Base-by-base conservation (phyloP, 2,329 filamentous ascomycete species). In the Hirsutella rhossiliensis region DNA sequence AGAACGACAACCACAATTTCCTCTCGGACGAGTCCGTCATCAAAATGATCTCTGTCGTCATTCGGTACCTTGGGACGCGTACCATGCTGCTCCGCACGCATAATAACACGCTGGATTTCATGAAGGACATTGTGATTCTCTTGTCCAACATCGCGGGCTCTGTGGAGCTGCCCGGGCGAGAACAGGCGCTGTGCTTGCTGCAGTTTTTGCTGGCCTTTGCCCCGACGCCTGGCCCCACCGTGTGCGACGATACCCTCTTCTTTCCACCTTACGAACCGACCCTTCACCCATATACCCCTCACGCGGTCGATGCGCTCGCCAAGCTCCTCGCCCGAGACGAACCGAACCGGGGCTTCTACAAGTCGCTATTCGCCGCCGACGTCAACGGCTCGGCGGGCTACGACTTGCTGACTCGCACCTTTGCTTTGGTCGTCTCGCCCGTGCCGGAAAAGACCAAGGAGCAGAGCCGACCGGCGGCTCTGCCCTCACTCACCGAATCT, bases 321-420 rank as follows among this genome's bases (percentile, higher is more conserved):
- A 97, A 97, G 62, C 71, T 98, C 3, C 72, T 98, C 23, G 90
- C 92, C 4, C 77, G 89, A 42, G 92, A 97, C 59, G 90, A 97
- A 53, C 90, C 92, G 0, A 98, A 98, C 55, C 73, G 92, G 48
- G 80, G 80, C 3, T 82, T 85, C 54, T 97, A 89, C 68, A 85
- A 84, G 59, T 72, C 78, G 36, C 83, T 97, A 11, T 94, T 97
- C 55, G 71, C 80, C 18, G 73, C 81, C 7, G 88, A 94, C 54
- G 73, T 79, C 7, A 67, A 68, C 15, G 74, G 77, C 11, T 71
- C 69, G 2, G 72, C 80, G 8, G 76, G 84, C 0, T 82, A 82
- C 52, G 88, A 96, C 49, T 73, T 97, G 12, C 69, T 97, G 5
- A 96, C 89, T 0, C 80, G 84, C 46, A 78, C 88, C 1, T 97